Conservation (phyloP, 176 grass and related monocot genomes). For the Echinochloa phyllopogon region DNA sequence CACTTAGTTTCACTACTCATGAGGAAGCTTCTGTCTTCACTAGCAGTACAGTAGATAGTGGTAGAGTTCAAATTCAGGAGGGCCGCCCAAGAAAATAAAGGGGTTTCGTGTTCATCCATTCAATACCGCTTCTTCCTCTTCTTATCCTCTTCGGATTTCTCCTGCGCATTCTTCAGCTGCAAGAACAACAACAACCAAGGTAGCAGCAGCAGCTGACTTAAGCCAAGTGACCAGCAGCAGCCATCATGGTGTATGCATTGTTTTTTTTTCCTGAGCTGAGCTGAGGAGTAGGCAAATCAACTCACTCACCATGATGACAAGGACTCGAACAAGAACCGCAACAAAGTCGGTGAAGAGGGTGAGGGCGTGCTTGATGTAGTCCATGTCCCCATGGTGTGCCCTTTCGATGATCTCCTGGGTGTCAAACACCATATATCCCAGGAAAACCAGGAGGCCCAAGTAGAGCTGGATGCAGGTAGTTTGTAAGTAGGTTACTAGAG, state of each 20-base stretch:
- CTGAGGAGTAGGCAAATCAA: too few relatives aligned
- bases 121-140: conserved; percentile 64
- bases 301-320: conserved; percentile 63
- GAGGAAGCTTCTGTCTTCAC: too few relatives aligned
- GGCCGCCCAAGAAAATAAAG: background rate
- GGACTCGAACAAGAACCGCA: conserved; percentile 64
- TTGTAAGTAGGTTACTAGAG: background rate
- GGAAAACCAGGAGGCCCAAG: conserved; percentile 69
- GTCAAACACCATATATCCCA: conserved; percentile 75
- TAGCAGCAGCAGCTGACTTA: background rate
- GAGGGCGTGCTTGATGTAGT: conserved; percentile 75
- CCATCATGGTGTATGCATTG: background rate
- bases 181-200: background rate
- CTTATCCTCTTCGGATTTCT: conserved; percentile 63
- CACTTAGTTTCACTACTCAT: background rate
- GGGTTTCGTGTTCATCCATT: background rate
- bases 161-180: conserved; percentile 65
- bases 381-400: conserved; percentile 58
- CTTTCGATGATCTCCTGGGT: conserved; percentile 85
- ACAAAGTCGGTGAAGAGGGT: conserved; percentile 77
- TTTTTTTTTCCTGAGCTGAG: too few relatives aligned
- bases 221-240: background rate
- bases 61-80: background rate
- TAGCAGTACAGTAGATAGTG: background rate
- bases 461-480: conserved; percentile 57